Evolutionary conservation across 1,284 basidiomycete genomes (phyloP).

Genomic region (Cryptococcus sp.): DNA sequence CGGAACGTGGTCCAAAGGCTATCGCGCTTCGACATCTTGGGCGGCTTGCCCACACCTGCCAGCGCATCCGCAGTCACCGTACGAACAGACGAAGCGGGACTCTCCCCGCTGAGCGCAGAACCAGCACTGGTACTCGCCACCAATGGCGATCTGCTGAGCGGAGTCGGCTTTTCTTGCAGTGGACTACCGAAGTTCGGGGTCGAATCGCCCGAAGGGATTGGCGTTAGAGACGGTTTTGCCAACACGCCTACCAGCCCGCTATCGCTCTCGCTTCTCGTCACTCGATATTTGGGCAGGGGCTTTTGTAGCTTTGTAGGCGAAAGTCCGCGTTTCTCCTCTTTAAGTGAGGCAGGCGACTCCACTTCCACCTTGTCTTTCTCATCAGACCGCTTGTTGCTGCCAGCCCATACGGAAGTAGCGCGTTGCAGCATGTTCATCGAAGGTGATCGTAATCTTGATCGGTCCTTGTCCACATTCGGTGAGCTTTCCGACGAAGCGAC

Average conservation of each 20-base stretch:
- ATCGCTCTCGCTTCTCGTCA: conserved; percentile 34
- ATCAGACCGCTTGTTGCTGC: conserved; percentile 21
- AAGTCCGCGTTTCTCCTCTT: conserved; percentile 19
- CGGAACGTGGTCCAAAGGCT: conserved; percentile 56
- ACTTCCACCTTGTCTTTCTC: conserved; percentile 18
- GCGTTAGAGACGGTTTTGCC: neutral
- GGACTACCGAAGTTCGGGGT: conserved; percentile 8
- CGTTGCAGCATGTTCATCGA: conserved; percentile 93
- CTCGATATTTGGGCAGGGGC: conserved; percentile 25
- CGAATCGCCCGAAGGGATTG: conserved; percentile 3
- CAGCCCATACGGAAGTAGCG: conserved; percentile 76
- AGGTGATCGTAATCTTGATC: conserved; percentile 61
- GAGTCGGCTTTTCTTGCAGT: conserved; percentile 1
- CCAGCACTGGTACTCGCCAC: neutral
- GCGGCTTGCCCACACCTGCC: conserved; percentile 1
- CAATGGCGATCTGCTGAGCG: conserved; percentile 1
- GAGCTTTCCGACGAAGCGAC: conserved; percentile 6
- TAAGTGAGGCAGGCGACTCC: conserved; percentile 7
- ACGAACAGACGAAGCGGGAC: neutral
- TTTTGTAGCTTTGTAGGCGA: conserved; percentile 47
- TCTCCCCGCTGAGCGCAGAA: neutral
- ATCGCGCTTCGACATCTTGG: conserved; percentile 40
- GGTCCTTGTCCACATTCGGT: conserved; percentile 26
- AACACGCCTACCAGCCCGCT: conserved; percentile 4
- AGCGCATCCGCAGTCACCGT: conserved; percentile 10